Evolutionary conservation across 192 early-diverging fungal species (phyloP), one percentile per base, ranked within the genome.

Genomic region (Coemansia sp.): DNA sequence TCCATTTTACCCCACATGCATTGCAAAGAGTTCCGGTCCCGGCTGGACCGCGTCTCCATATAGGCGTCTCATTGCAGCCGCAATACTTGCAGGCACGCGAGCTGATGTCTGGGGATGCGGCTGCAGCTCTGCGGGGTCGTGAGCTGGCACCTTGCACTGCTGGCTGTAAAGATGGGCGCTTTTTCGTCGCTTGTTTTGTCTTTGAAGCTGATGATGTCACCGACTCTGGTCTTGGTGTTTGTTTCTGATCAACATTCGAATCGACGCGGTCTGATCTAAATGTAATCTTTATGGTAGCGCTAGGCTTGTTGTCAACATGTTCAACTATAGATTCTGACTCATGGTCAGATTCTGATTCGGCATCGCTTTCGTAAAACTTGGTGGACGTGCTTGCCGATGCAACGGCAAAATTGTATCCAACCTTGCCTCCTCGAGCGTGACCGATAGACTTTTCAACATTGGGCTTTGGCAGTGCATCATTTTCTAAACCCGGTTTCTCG

Each of bases 1-100:
- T 89, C 89, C 89, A 91, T 56, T 89, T 89, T 11, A 91, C 89
- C 10, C 89, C 89, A 55, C 89, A 91, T 1, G 87, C 87, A 64
- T 91, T 91, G 55, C 89, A 91, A 5, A 91, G 71, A 1, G 89
- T 91, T 5, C 84, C 82, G 9, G 84, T 75, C 4, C 89, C 89
- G 17, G 80, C 65, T 0, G 89, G 89, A 3, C 89, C 89, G 27
- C 89, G 81, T 21, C 89, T 80, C 89, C 89, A 91, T 75, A 91
- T 91, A 10, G 89, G 89, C 7, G 89, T 91, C 11, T 80, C 80
- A 34, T 72, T 84, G 40, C 82, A 83, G 12, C 76, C 68, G 57
- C 89, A 91, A 61, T 88, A 86, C 4, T 73, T 64, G 64, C 88
- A 89, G 24, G 70, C 66, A 47, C 87, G 87, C 17, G 67, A 53